phyloP scores from a whole-genome alignment of 495 filamentous ascomycete genomes.

The Pseudotulostoma volvatum region DNA sequence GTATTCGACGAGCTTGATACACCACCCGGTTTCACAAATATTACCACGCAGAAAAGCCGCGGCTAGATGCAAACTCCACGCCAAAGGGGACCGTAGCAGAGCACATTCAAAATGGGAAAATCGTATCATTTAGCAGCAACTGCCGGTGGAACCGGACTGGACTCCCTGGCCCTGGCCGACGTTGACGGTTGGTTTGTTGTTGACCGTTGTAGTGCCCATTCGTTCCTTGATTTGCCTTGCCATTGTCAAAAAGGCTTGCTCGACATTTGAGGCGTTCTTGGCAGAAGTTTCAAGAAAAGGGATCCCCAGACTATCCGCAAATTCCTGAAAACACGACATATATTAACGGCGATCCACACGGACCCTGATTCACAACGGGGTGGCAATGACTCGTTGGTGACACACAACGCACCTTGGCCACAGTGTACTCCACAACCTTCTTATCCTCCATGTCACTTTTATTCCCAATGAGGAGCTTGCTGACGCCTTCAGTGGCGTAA shows the following conservation, averaged over 20 bases:
- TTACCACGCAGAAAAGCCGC: background rate
- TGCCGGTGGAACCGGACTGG: constrained; percentile 72
- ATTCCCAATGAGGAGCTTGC: constrained; percentile 97
- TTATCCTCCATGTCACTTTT: constrained; percentile 99
- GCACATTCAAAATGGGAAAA: constrained; percentile 8
- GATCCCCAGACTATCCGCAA: constrained; percentile 95
- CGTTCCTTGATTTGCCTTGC: constrained; percentile 99
- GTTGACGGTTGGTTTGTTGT: constrained; percentile 96
- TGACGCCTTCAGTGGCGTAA: constrained; percentile 96
- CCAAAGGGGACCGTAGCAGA: constrained; percentile 15
- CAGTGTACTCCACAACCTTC: constrained; percentile 99
- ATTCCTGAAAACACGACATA: constrained; percentile 48
- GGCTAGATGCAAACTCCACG: constrained; percentile 8
- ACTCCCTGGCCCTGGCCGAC: constrained; percentile 89
- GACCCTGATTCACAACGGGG: background rate
- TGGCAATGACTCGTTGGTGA: constrained; percentile 1
- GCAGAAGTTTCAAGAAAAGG: constrained; percentile 99
- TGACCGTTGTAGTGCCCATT: constrained; percentile 92
- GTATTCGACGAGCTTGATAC: background rate
- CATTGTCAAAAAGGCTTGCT: constrained; percentile 99
- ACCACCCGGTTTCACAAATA: background rate
- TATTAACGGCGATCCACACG: constrained; percentile 7
- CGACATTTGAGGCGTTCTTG: constrained; percentile 98
- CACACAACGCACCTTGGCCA: constrained; percentile 65
- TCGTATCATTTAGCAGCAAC: constrained; percentile 67